phyloP scores from a whole-genome alignment of 2,329 filamentous ascomycete species.

The Beauveria bassiana region DNA sequence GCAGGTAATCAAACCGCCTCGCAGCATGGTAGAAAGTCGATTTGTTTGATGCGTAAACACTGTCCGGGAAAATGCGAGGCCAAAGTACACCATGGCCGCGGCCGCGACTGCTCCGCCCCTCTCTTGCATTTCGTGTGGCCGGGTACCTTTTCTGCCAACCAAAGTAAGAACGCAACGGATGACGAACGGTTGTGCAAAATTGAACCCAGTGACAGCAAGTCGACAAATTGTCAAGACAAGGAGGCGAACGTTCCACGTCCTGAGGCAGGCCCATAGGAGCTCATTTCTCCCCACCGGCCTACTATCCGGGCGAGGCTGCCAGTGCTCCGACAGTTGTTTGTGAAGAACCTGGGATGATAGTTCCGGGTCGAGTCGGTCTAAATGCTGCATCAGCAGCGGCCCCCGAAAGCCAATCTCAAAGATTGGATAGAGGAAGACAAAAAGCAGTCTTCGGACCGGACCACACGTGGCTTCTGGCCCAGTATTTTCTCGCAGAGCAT shows the following conservation, averaged over 20 bases:
- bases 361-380: neutral
- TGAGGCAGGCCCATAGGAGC: neutral
- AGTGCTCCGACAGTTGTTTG: neutral
- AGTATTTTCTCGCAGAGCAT: neutral
- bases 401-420: neutral
- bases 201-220: neutral
- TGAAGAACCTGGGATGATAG: neutral
- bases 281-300: neutral
- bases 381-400: neutral
- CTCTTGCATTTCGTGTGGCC: neutral
- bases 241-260: neutral
- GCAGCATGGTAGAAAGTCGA: constrained; percentile 23
- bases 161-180: constrained; percentile 4
- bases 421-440: neutral
- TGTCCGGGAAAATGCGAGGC: neutral
- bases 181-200: neutral
- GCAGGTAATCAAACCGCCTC: constrained; percentile 29
- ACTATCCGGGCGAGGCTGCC: neutral
- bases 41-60: neutral
- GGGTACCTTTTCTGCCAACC: neutral
- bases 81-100: neutral
- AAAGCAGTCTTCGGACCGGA: neutral
- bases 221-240: neutral
- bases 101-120: neutral
- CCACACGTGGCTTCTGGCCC: neutral